These are phyloP conservation scores for Hyphodiscus hymeniophilus DNA, from an alignment of 495 filamentous ascomycete genomes.

Conservation along the genomic window DNA sequence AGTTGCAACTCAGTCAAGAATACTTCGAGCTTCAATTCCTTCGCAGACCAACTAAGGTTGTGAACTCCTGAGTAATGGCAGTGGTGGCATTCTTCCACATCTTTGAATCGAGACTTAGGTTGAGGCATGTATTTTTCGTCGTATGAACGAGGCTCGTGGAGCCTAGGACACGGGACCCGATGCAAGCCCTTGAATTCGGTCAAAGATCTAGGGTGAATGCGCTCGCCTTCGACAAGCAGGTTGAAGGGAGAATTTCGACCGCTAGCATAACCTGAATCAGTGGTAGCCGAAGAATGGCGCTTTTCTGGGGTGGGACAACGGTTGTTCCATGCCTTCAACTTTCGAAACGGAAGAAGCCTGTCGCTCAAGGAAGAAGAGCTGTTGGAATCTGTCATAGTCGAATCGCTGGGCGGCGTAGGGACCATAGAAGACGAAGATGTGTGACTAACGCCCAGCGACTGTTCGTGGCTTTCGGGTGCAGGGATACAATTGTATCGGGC, in stretches of 20 bases:
- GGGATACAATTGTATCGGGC: too few species aligned
- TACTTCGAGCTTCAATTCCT: constrained; percentile 13
- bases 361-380: too few species aligned
- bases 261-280: constrained; percentile 17
- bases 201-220: constrained; percentile 4
- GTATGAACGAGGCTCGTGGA: constrained; percentile 13
- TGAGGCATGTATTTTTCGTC: not conserved
- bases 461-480: too few species aligned
- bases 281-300: not conserved
- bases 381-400: too few species aligned
- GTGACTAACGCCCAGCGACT: too few species aligned
- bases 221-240: not conserved
- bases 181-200: constrained; percentile 18
- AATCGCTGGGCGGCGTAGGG: too few species aligned
- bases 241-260: constrained; percentile 4
- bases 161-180: constrained; percentile 12
- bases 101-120: not conserved
- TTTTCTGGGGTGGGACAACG: too few species aligned
- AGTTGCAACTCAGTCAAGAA: constrained; percentile 4
- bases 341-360: too few species aligned
- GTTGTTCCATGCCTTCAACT: too few species aligned
- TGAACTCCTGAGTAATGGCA: constrained; percentile 18
- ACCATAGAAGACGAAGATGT: too few species aligned
- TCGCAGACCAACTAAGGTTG: constrained; percentile 16
- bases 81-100: constrained; percentile 10